Evolutionary conservation across 176 grass and related monocot species (phyloP).

Genomic region (Luzula sylvatica): DNA sequence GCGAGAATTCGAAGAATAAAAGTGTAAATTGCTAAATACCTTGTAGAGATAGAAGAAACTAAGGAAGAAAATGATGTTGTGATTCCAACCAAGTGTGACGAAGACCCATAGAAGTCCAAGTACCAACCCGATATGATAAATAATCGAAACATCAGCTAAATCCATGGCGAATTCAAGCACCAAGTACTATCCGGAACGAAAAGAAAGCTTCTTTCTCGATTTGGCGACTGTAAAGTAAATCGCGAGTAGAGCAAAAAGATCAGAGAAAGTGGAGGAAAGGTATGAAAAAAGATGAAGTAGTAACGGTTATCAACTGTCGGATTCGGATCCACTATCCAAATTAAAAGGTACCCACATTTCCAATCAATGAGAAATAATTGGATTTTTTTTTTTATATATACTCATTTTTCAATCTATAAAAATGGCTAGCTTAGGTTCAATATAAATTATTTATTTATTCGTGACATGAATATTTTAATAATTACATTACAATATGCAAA

Average conservation of each 20-base stretch:
- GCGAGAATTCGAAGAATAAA: neutral
- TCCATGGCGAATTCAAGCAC: conserved; percentile 29
- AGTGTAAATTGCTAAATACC: conserved; percentile 23
- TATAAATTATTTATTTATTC: too few species aligned
- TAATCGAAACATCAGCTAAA: conserved; percentile 54
- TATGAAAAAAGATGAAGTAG: neutral
- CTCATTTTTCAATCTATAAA: too few species aligned
- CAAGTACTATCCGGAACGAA: neutral
- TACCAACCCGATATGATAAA: conserved; percentile 65
- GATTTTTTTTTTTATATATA: too few species aligned
- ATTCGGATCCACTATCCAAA: too few species aligned
- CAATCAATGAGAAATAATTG: too few species aligned
- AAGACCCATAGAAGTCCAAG: conserved; percentile 51
- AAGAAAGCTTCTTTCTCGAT: conserved; percentile 4
- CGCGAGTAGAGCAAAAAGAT: neutral
- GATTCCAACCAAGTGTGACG: conserved; percentile 29
- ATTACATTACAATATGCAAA: too few species aligned
- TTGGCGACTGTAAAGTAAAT: too few species aligned
- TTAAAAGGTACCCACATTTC: too few species aligned
- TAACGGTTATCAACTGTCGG: too few species aligned
- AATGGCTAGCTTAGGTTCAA: too few species aligned
- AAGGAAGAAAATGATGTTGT: conserved; percentile 57
- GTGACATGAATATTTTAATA: too few species aligned
- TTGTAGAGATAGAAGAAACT: conserved; percentile 81
- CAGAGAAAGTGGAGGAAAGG: neutral